Evolutionary conservation across 2,329 filamentous ascomycete genomes (phyloP), one percentile per base, ranked within the genome.

Genomic region (Fusarium sp.): DNA sequence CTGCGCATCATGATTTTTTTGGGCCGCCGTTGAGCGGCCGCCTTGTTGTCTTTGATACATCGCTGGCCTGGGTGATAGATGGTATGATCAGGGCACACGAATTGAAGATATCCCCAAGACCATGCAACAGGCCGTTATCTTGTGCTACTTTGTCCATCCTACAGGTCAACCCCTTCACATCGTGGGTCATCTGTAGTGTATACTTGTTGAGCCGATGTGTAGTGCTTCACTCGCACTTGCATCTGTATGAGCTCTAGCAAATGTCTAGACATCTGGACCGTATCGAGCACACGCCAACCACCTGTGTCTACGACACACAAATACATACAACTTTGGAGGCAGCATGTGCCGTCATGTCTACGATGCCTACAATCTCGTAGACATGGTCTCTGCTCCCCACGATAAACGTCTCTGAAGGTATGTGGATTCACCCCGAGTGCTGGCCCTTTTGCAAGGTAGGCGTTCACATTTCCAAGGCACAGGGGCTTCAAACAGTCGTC

Each of bases 21-120:
- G 17, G 66, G 62, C 69, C 42, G 61, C 49, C 27, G 17, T 36
- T 42, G 51, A 55, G 62, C 56, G 62, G 57, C 44, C 56, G 35
- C 59, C 58, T 36, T 61, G 29, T 35, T 67, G 72, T 64, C 67
- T 61, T 76, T 70, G 64, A 62, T 64, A 67, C 42, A 46, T 46
- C 64, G 67, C 67, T 55, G 62, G 60, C 35, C 59, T 53, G 58
- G 69, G 53, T 57, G 49, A 53, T 44, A 27, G 49, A 59, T 31
- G 70, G 69, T 53, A 14, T 36, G 60, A 42, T 57, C 3, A 51
- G 33, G 61, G 57, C 66, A 51, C 6, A 51, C 17, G 46, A 51
- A 51, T 51, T 20, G 27, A 51, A 31, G 27, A 20, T 51, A 31
- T 51, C 31, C 27, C 27, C 6, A 17, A 29, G 24, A 31, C 17